These are phyloP conservation scores for Camelina neglecta DNA, from an alignment of 345 rosid species.

Conservation along the genomic window DNA sequence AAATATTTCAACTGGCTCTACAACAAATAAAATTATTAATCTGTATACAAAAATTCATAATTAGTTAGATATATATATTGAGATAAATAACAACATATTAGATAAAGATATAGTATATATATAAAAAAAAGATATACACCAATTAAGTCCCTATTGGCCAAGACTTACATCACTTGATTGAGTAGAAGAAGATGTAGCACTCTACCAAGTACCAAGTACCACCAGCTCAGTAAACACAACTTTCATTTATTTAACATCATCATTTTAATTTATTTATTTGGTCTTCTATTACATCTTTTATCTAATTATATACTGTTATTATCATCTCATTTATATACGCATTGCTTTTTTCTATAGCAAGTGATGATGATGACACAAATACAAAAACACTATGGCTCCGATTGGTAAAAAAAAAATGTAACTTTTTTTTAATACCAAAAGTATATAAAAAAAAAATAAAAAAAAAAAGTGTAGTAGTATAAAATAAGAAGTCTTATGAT, in stretches of 20 bases:
- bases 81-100: no score
- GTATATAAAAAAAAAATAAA: not conserved
- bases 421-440: not conserved
- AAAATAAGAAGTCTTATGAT: not conserved
- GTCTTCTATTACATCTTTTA: no score
- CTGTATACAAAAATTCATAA: not conserved
- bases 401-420: no score
- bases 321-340: no score
- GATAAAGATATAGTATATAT: no score
- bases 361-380: not conserved
- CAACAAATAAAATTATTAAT: not conserved
- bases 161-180: conserved; percentile 17
- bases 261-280: not conserved
- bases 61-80: not conserved
- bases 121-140: not conserved
- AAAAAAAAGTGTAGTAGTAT: not conserved
- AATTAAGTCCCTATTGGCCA: conserved; percentile 14
- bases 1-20: conserved; percentile 11
- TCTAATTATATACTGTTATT: no score
- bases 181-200: not conserved
- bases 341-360: no score
- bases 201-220: no score
- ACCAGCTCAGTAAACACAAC: not conserved
- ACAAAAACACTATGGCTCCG: not conserved
- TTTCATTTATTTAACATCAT: not conserved